Evolutionary conservation across 2,329 filamentous ascomycete species (phyloP).

Genomic region (Exophiala xenobiotica): DNA sequence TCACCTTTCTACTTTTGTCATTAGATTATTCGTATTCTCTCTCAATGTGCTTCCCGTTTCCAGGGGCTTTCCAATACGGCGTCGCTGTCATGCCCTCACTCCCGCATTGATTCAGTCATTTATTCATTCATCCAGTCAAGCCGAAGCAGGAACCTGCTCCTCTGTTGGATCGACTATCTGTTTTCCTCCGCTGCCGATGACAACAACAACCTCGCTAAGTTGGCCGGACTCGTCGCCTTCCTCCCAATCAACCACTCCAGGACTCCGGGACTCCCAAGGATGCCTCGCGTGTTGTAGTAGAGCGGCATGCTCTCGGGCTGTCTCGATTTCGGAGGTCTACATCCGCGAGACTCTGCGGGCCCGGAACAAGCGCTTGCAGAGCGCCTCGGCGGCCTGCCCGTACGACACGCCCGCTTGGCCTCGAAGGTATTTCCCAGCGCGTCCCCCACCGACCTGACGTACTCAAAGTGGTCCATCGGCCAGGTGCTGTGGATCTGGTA

Average conservation of each 20-base stretch:
- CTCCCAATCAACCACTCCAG: slow-evolving; percentile 32
- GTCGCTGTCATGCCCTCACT: no score
- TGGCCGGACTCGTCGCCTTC: slow-evolving; percentile 18
- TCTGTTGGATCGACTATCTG: no score
- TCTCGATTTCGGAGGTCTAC: slow-evolving; percentile 19
- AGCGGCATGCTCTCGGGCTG: slow-evolving; percentile 28
- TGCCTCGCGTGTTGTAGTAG: slow-evolving; percentile 29
- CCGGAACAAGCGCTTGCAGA: background rate
- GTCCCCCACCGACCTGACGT: background rate
- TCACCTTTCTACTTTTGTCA: no score
- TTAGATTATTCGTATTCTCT: no score
- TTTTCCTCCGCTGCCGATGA: no score
- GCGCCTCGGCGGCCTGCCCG: background rate
- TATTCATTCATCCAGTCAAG: no score
- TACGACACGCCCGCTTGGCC: background rate
- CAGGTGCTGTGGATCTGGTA: slow-evolving; percentile 6
- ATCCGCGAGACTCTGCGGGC: background rate
- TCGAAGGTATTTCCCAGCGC: slow-evolving; percentile 1
- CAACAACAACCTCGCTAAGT: no score
- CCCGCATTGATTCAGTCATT: no score
- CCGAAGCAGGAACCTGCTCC: no score
- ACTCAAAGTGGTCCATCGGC: slow-evolving; percentile 5
- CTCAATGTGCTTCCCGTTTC: no score
- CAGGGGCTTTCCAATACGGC: no score
- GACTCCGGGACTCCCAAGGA: slow-evolving; percentile 31